These are phyloP conservation scores for Komagataella pseudopastoris DNA, from an alignment of 805 yeast species.

Conservation along the genomic window DNA sequence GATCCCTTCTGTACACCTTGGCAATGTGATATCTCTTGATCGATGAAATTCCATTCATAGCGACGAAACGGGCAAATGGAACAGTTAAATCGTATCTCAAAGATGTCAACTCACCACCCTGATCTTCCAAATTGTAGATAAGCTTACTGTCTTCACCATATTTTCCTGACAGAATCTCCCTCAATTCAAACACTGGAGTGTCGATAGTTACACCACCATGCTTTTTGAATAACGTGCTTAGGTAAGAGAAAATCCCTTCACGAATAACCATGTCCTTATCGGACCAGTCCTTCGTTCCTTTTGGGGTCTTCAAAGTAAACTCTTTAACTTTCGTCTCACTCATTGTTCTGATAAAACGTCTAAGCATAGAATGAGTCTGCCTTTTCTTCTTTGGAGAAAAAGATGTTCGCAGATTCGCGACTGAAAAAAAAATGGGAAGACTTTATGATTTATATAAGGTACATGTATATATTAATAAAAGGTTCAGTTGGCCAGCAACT, in stretches of 20 bases:
- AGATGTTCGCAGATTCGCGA: neutral
- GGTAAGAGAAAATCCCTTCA: conserved; percentile 67
- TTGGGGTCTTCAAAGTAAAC: conserved; percentile 84
- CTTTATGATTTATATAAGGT: neutral
- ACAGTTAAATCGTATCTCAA: conserved; percentile 94
- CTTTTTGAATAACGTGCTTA: conserved; percentile 69
- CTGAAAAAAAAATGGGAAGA: no score
- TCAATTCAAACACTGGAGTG: conserved; percentile 93
- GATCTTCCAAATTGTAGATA: conserved; percentile 93
- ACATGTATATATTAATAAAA: neutral
- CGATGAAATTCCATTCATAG: conserved; percentile 81
- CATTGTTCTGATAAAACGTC: conserved; percentile 8
- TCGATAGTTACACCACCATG: conserved; percentile 98
- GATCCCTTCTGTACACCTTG: conserved; percentile 97
- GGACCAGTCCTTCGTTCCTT: conserved; percentile 98
- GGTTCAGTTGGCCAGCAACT: neutral
- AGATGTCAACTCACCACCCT: conserved; percentile 96
- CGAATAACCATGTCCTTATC: conserved; percentile 95
- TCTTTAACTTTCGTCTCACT: conserved; percentile 33
- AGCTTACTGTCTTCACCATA: conserved; percentile 98
- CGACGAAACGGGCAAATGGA: conserved; percentile 95
- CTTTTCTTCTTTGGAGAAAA: neutral
- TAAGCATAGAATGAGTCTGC: neutral
- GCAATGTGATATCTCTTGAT: conserved; percentile 96
- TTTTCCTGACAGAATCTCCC: conserved; percentile 92